Percentiles rank a stretch among this genome's conserved stretches.
Conservation (phyloP, 208 protist genomes). For the Acanthamoeba royreba region DNA sequence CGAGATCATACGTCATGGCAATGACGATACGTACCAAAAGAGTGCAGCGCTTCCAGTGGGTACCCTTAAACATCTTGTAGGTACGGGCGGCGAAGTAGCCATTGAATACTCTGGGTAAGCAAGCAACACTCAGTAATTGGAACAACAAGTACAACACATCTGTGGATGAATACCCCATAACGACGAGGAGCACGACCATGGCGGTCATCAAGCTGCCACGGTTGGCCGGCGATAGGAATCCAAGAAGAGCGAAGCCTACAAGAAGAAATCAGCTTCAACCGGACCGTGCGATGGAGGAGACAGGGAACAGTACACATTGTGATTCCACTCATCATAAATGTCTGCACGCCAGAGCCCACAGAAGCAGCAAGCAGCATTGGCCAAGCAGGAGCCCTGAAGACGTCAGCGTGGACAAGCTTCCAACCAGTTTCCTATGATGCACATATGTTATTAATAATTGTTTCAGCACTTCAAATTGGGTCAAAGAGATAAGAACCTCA, state of each 20-base stretch:
- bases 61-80: slow-evolving; percentile 86
- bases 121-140: not conserved
- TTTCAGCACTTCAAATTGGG: not conserved
- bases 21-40: slow-evolving; percentile 62
- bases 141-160: not conserved
- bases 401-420: slow-evolving; percentile 95
- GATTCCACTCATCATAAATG: slow-evolving; percentile 82
- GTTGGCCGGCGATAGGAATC: slow-evolving; percentile 93
- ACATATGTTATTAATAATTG: slow-evolving; percentile 64
- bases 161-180: slow-evolving; percentile 66
- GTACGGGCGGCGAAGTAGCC: slow-evolving; percentile 89
- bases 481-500: not conserved
- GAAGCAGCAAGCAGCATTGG: slow-evolving; percentile 83
- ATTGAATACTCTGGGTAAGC: slow-evolving; percentile 62
- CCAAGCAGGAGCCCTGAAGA: slow-evolving; percentile 89
- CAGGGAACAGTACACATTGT: slow-evolving; percentile 54
- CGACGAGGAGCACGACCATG: slow-evolving; percentile 80
- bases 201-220: slow-evolving; percentile 89
- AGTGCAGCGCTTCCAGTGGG: slow-evolving; percentile 85
- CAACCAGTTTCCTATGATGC: slow-evolving; percentile 87
- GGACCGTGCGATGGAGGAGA: too few relatives aligned
- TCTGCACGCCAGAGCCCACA: slow-evolving; percentile 89
- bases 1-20: not conserved
- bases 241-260: slow-evolving; percentile 91
- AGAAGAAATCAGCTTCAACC: too few relatives aligned